A percentile compares a stretch with the other conserved stretches of the same genome.
These are phyloP conservation scores for Meripilus lineatus DNA, from an alignment of 1,284 basidiomycete species.

Conservation along the genomic window DNA sequence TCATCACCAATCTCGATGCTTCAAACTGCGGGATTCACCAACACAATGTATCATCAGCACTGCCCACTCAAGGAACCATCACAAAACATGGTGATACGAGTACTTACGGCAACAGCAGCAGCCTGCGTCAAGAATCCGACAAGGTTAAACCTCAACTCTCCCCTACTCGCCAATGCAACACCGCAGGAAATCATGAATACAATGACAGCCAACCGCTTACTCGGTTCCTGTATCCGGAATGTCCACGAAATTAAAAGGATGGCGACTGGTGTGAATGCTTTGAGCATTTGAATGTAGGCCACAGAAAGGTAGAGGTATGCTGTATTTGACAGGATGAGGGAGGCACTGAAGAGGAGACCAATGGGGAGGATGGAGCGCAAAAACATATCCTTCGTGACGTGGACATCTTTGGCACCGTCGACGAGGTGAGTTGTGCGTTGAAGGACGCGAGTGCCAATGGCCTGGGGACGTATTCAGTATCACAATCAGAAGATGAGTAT, in stretches of 20 bases:
- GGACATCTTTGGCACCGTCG: conserved; percentile 86
- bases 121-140: conserved; percentile 85
- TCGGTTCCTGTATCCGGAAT: conserved; percentile 87
- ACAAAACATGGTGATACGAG: conserved; percentile 1
- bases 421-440: conserved; percentile 85
- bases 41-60: conserved; percentile 12
- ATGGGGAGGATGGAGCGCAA: conserved; percentile 89
- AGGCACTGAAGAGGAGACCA: conserved; percentile 88
- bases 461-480: conserved; percentile 36
- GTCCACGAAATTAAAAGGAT: conserved; percentile 94
- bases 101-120: conserved; percentile 69
- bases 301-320: conserved; percentile 92
- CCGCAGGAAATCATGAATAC: conserved; percentile 91
- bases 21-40: conserved; percentile 72
- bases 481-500: too few species aligned
- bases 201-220: conserved; percentile 74
- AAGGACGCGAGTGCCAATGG: conserved; percentile 86
- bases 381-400: conserved; percentile 82
- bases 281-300: conserved; percentile 97
- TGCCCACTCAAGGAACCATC: not conserved
- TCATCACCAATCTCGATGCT: conserved; percentile 91
- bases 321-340: conserved; percentile 90
- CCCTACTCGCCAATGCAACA: conserved; percentile 85
- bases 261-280: conserved; percentile 97
- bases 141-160: conserved; percentile 83